A percentile compares a stretch with the other conserved stretches of the same genome.
Conservation (phyloP, 2,329 filamentous ascomycete species). For the Fusarium metavorans region DNA sequence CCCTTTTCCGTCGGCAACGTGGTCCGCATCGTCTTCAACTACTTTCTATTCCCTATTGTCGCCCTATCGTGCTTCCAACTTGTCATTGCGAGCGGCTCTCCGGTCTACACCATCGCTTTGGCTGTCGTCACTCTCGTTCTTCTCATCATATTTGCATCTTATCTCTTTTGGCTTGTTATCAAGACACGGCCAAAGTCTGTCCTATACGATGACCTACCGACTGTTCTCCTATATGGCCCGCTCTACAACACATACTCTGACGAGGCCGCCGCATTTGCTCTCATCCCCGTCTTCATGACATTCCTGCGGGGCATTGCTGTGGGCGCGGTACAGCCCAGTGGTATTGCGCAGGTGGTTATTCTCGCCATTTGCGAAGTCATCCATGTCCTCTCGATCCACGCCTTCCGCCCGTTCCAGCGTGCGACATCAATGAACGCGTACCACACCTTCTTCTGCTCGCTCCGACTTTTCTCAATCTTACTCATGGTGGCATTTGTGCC, state of each 20-base stretch:
- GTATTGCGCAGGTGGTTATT: constrained; percentile 91
- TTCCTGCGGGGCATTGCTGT: constrained; percentile 90
- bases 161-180: constrained; percentile 85
- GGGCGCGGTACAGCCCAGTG: constrained; percentile 91
- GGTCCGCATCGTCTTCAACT: constrained; percentile 91
- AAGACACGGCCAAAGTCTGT: constrained; percentile 85
- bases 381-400: constrained; percentile 85
- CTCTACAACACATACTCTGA: constrained; percentile 98
- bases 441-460: constrained; percentile 83
- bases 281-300: constrained; percentile 87
- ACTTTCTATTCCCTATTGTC: constrained; percentile 88
- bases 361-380: constrained; percentile 96
- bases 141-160: constrained; percentile 79
- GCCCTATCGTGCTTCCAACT: constrained; percentile 92
- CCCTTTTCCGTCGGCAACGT: constrained; percentile 86
- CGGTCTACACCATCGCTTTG: constrained; percentile 77
- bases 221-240: constrained; percentile 89
- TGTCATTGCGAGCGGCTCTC: constrained; percentile 77
- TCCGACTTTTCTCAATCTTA: constrained; percentile 81
- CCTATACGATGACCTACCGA: constrained; percentile 93
- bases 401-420: constrained; percentile 89
- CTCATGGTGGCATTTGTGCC: constrained; percentile 88
- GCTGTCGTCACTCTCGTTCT: constrained; percentile 80
- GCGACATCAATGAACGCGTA: constrained; percentile 98
- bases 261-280: constrained; percentile 88